Conservation (phyloP, 2,329 filamentous ascomycete species). For the Colletotrichum sp. region DNA sequence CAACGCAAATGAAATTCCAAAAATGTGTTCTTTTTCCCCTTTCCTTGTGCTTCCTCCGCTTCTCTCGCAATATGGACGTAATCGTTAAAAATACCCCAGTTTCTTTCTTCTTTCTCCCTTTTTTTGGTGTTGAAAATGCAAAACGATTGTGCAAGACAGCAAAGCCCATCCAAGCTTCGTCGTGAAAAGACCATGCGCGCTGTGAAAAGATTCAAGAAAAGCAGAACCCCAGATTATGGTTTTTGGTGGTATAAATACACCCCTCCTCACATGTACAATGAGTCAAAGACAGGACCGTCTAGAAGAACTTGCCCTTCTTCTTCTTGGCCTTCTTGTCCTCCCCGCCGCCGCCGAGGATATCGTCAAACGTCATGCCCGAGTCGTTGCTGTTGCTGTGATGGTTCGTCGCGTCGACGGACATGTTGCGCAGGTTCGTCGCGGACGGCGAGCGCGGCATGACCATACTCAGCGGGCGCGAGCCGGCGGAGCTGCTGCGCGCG, state of each 20-base stretch:
- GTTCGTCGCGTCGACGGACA: constrained; percentile 23
- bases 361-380: constrained; percentile 47
- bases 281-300: not conserved
- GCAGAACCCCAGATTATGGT: not conserved
- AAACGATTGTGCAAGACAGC: not conserved
- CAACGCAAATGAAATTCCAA: not conserved
- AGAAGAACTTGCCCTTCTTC: constrained; percentile 49
- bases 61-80: not conserved
- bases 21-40: not conserved
- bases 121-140: not conserved
- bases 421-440: constrained; percentile 34
- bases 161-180: not conserved
- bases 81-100: not conserved
- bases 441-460: constrained; percentile 34
- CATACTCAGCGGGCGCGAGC: constrained; percentile 17
- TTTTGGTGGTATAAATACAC: constrained; percentile 14
- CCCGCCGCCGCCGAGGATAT: constrained; percentile 45
- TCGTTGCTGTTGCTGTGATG: constrained; percentile 30
- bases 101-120: not conserved
- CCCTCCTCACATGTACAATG: not conserved
- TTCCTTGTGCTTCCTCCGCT: not conserved
- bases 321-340: constrained; percentile 37
- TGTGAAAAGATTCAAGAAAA: not conserved
- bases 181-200: not conserved
- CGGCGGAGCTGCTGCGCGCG: constrained; percentile 28